Evolutionary conservation across 139 green algal genomes (phyloP), one percentile per base, ranked within the genome.

Genomic region (Coccomyxa sp.): DNA sequence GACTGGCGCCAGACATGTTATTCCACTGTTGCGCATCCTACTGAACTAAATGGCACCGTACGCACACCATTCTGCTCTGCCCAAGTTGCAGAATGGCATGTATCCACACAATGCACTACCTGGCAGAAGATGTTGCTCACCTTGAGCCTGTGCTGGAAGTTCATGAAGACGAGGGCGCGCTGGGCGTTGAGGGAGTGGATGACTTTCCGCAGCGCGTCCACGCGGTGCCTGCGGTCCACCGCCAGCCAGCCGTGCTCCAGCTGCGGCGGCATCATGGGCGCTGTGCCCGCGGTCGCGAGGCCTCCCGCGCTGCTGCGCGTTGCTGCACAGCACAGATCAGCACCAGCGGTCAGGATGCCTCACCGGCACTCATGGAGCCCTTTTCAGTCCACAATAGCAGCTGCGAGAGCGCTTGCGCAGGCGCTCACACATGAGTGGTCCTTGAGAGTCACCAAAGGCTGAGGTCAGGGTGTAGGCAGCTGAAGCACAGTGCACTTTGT

Each of bases 101-200:
- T n/a, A n/a, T n/a, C n/a, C n/a, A n/a, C n/a, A n/a, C n/a, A n/a
- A n/a, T n/a, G n/a, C n/a, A n/a, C n/a, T n/a, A n/a, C n/a, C n/a
- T n/a, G 14, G 29, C 29, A 14, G 34, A 31, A 44, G 38, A 10
- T 27, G 33, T 6, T 33, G 24, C 24, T 29, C 24, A 81, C 81
- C 81, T 93, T 86, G 8, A 98, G 84, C 16, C 95, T 87, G 78
- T 94, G 89, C 84, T 94, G 90, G 78, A 91, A 97, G 87, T 99
- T 99, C 92, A 99, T 97, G 84, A 99, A 99, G 31, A 98, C 88
- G 9, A 99, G 86, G 0, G 79, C 89, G 12, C 88, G 87, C 73
- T 92, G 70, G 7, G 85, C 78, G 39, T 82, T 86, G 54, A 95
- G 81, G 9, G 95, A 96, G 70, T 98, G 88, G 40, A 99, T 91